Evolutionary conservation across 164 flowering plant species (phyloP).

Genomic region (Piper betle): DNA sequence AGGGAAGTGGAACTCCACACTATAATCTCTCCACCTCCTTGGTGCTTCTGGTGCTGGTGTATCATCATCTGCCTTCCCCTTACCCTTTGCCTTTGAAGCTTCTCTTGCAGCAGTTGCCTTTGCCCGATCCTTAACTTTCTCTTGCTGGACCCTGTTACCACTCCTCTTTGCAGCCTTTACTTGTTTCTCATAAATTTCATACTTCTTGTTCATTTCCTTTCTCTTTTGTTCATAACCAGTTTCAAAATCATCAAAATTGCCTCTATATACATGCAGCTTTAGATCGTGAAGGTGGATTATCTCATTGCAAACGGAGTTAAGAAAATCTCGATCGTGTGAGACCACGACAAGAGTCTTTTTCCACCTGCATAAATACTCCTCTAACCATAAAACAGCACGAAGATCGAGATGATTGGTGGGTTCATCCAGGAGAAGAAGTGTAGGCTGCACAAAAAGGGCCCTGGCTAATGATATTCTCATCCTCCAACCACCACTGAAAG

Average conservation of each 20-base stretch:
- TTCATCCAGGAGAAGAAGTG: constrained; percentile 69
- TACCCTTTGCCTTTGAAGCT: background rate
- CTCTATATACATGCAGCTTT: constrained; percentile 61
- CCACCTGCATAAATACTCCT: constrained; percentile 59
- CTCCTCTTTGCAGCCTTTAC: constrained; percentile 64
- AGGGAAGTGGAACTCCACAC: background rate
- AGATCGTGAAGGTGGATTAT: constrained; percentile 32
- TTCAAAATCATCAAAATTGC: constrained; percentile 73
- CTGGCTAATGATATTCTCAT: constrained; percentile 83
- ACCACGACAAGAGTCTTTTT: constrained; percentile 86
- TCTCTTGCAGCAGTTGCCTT: background rate
- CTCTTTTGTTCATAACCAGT: constrained; percentile 64
- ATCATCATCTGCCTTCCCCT: background rate
- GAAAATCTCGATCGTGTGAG: constrained; percentile 77
- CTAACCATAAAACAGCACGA: constrained; percentile 72
- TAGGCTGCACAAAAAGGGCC: constrained; percentile 82
- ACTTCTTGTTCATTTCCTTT: constrained; percentile 65
- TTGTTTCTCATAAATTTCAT: constrained; percentile 54
- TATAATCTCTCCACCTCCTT: background rate
- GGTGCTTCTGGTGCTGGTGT: constrained; percentile 63
- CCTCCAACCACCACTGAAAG: constrained; percentile 93
- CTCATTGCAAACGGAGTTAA: constrained; percentile 63
- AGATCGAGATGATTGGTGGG: constrained; percentile 25
- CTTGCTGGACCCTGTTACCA: constrained; percentile 53
- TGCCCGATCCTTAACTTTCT: constrained; percentile 28